A percentile compares a stretch with the other conserved stretches of the same genome.
Evolutionary conservation across 148 eudicot species (phyloP).

Genomic region (Silene conica): DNA sequence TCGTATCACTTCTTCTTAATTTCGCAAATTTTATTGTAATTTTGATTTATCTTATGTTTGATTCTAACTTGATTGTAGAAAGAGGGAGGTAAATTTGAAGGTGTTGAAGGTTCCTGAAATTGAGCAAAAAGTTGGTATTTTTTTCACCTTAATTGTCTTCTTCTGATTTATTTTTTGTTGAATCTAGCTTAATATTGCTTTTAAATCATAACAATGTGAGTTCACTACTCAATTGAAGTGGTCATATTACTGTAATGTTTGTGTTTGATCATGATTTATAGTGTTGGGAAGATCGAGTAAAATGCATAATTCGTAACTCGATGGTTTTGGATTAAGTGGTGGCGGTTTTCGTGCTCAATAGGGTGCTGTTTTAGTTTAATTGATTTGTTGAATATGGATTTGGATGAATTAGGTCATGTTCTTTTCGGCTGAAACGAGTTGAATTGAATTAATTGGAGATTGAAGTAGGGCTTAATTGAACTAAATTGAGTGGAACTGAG

Average conservation of each 20-base stretch:
- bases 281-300: background rate
- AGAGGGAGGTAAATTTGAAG: constrained; percentile 97
- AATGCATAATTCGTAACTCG: background rate
- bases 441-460: too few species aligned
- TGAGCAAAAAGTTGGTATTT: constrained; percentile 73
- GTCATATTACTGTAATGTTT: background rate
- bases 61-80: constrained; percentile 41
- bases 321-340: background rate
- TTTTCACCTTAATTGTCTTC: background rate
- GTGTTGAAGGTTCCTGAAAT: constrained; percentile 99
- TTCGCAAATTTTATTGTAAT: background rate
- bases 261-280: background rate
- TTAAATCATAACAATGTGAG: background rate
- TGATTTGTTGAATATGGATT: background rate
- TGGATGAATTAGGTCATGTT: too few species aligned
- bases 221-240: background rate
- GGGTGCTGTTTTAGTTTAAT: background rate
- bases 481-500: too few species aligned
- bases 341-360: background rate
- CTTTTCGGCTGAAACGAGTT: too few species aligned
- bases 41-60: constrained; percentile 7
- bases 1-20: background rate
- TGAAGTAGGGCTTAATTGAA: too few species aligned
- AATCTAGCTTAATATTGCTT: background rate
- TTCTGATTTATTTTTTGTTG: background rate